Percentiles rank a stretch among this genome's conserved stretches.
These are phyloP conservation scores for Exophiala lecanii-corni DNA, from an alignment of 2,329 filamentous ascomycete species.

Conservation along the genomic window DNA sequence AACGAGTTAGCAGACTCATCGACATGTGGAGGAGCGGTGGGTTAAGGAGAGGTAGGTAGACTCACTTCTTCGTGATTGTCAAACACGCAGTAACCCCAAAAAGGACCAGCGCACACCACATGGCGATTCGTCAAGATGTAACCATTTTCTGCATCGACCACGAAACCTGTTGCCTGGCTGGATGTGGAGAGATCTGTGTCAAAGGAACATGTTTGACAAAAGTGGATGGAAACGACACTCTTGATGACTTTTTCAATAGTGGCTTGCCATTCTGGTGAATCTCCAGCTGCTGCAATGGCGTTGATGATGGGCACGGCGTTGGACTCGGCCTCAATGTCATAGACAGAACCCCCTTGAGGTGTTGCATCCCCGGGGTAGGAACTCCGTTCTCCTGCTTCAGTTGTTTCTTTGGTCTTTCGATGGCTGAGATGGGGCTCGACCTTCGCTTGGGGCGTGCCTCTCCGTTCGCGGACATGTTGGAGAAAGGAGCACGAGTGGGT, in stretches of 20 bases:
- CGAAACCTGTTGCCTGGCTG: conserved; percentile 95
- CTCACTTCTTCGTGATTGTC: conserved; percentile 86
- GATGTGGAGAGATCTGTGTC: conserved; percentile 93
- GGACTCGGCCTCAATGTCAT: conserved; percentile 43
- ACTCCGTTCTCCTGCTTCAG: conserved; percentile 45
- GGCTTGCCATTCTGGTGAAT: conserved; percentile 86
- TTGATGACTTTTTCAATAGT: conserved; percentile 92
- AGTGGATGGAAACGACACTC: conserved; percentile 97
- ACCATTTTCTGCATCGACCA: conserved; percentile 89
- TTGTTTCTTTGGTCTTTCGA: conserved; percentile 53
- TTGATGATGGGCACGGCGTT: conserved; percentile 43
- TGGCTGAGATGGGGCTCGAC: conserved; percentile 46
- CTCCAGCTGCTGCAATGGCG: conserved; percentile 47
- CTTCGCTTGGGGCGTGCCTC: conserved; percentile 52
- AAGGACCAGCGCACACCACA: conserved; percentile 90
- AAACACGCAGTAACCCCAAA: conserved; percentile 97
- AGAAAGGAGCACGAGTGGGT: conserved; percentile 1
- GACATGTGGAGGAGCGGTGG: no score
- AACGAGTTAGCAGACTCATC: conserved; percentile 16
- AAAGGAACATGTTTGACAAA: conserved; percentile 96
- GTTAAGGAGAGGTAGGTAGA: not conserved
- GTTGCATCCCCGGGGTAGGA: conserved; percentile 39
- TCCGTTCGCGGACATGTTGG: conserved; percentile 47
- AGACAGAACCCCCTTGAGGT: conserved; percentile 41
- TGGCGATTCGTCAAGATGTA: conserved; percentile 87